A percentile compares a stretch with the other conserved stretches of the same genome.
Conservation (phyloP, 2,329 filamentous ascomycete species). For the Fusarium albosuccineum region DNA sequence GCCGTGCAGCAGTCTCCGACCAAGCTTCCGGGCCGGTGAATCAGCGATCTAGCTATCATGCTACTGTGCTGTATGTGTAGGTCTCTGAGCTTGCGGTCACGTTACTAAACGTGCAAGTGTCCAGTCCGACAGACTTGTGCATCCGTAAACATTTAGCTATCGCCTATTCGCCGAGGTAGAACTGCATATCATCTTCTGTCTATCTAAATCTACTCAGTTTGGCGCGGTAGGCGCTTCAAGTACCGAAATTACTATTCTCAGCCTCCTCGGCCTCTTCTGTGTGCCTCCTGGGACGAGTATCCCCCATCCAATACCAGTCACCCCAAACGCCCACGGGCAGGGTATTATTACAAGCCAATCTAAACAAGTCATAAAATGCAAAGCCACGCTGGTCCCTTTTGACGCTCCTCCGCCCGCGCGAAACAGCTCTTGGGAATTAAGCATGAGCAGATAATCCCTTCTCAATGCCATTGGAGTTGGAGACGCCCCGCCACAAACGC, state of each 20-base stretch:
- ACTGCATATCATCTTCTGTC: conserved; percentile 1
- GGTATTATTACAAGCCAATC: conserved; percentile 46
- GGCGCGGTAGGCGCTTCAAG: conserved; percentile 16
- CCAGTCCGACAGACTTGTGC: conserved; percentile 7
- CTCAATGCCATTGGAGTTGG: conserved; percentile 7
- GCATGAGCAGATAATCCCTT: conserved; percentile 13
- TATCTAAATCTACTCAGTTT: conserved; percentile 15
- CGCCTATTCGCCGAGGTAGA: conserved; percentile 23
- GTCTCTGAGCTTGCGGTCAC: neutral
- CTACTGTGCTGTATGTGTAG: neutral
- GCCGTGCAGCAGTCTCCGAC: conserved; percentile 24
- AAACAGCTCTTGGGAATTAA: conserved; percentile 18
- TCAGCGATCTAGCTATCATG: neutral
- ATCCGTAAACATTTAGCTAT: conserved; percentile 13
- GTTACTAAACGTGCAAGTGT: neutral
- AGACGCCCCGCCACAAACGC: conserved; percentile 18
- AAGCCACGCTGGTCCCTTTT: conserved; percentile 22
- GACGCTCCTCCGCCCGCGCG: conserved; percentile 30
- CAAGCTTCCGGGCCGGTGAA: conserved; percentile 36
- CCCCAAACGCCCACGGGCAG: conserved; percentile 40
- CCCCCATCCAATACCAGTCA: conserved; percentile 34
- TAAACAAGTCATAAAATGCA: conserved; percentile 29
- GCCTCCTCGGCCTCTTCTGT: neutral
- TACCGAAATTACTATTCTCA: conserved; percentile 13
- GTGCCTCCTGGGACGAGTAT: neutral